Evolutionary conservation across 1,139 yeast species (phyloP).

Genomic region (Pneumocystis murina): DNA sequence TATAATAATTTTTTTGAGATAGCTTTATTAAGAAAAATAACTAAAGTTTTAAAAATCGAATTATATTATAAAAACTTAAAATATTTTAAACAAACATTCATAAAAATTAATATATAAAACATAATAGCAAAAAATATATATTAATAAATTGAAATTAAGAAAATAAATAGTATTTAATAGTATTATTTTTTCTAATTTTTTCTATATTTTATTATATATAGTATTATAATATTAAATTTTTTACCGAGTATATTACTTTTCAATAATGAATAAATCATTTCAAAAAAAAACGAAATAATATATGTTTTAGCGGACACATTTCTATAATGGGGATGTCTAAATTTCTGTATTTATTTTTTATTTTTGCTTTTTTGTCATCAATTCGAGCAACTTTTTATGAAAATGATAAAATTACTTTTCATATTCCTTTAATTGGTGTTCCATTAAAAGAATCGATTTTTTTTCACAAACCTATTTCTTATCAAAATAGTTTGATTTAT

Average conservation of each 20-base stretch:
- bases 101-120: no score
- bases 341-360: background rate
- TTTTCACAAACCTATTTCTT: constrained; percentile 5
- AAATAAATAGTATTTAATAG: background rate
- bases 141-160: background rate
- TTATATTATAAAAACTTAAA: no score
- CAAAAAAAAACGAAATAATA: background rate
- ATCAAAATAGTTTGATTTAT: constrained; percentile 4
- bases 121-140: no score
- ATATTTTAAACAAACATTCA: no score
- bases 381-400: background rate
- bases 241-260: background rate
- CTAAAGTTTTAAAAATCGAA: no score
- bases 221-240: background rate
- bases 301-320: background rate
- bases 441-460: constrained; percentile 1
- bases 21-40: no score
- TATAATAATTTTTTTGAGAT: no score
- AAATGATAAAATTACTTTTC: constrained; percentile 3
- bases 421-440: constrained; percentile 7
- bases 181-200: background rate
- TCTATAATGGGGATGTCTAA: background rate
- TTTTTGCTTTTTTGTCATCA: background rate
- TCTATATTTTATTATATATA: background rate
- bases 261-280: background rate